Conservation (phyloP, 352 stramenopile genomes). For the Globisporangium echinulatum region DNA sequence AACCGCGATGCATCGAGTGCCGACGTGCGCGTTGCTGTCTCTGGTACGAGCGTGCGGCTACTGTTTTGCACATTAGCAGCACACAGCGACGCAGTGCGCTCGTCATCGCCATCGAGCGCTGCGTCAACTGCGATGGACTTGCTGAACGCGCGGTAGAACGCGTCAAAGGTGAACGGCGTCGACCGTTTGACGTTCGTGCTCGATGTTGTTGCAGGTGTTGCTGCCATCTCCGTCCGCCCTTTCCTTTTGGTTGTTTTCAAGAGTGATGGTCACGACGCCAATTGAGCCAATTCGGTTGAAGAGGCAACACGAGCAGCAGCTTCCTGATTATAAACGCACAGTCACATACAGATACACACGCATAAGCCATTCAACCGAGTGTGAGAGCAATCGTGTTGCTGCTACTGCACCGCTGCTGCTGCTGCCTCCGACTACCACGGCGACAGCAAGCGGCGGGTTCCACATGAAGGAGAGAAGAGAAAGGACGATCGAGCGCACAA, state of each 20-base stretch:
- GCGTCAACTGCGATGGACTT: constrained; percentile 45
- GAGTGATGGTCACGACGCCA: too few species aligned
- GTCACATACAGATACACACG: not conserved
- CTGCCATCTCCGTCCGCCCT: not conserved
- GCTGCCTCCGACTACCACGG: too few species aligned
- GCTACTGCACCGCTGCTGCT: too few species aligned
- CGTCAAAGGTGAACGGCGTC: constrained; percentile 44
- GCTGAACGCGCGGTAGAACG: constrained; percentile 61
- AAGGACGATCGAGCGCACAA: not conserved
- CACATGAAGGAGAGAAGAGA: not conserved
- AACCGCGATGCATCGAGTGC: constrained; percentile 22
- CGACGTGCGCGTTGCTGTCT: not conserved
- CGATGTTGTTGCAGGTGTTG: not conserved
- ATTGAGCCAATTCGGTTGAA: too few species aligned
- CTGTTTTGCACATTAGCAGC: not conserved
- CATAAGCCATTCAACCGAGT: not conserved
- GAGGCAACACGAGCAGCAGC: too few species aligned
- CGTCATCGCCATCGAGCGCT: constrained; percentile 27
- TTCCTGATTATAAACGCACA: not conserved
- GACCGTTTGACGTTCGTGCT: not conserved
- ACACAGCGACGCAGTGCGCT: constrained; percentile 23
- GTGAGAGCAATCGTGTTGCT: too few species aligned
- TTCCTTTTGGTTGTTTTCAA: not conserved
- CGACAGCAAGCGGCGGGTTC: too few species aligned
- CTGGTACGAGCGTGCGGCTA: not conserved